Evolutionary conservation across 331 rosid species (phyloP).

Genomic region (Prunus yedoensis): DNA sequence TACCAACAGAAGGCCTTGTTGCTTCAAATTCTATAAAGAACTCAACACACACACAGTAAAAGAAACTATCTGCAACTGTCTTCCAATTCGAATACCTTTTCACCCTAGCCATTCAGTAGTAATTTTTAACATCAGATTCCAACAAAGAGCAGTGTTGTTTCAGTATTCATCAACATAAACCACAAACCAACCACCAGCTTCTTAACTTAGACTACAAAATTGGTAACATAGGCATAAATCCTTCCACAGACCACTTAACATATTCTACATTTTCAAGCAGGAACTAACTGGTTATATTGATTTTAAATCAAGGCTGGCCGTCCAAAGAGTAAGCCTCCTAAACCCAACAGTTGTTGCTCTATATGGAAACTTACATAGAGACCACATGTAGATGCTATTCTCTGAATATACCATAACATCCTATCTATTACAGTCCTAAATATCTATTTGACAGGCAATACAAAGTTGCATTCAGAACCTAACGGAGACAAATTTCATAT

Average conservation of each 20-base stretch:
- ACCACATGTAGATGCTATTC: background rate
- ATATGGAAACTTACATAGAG: background rate
- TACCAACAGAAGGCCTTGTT: background rate
- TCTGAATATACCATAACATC: background rate
- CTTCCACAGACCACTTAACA: background rate
- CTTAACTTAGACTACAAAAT: background rate
- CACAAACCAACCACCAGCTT: constrained; percentile 10
- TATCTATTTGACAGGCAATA: background rate
- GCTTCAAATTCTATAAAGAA: background rate
- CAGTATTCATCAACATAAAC: constrained; percentile 2
- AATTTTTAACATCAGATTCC: background rate
- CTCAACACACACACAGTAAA: background rate
- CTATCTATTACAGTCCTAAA: background rate
- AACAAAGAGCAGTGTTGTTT: background rate
- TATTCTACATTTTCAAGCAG: constrained; percentile 15
- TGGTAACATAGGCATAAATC: constrained; percentile 6
- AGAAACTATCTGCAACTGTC: no score
- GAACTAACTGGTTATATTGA: background rate
- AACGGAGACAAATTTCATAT: no score
- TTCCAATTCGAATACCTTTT: background rate
- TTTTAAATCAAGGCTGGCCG: background rate
- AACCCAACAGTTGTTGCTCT: background rate
- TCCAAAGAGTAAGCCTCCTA: background rate
- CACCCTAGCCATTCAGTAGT: background rate
- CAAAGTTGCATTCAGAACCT: background rate